Base-by-base conservation (phyloP, 345 rosid genomes). In the Carallia pectinifolia region DNA sequence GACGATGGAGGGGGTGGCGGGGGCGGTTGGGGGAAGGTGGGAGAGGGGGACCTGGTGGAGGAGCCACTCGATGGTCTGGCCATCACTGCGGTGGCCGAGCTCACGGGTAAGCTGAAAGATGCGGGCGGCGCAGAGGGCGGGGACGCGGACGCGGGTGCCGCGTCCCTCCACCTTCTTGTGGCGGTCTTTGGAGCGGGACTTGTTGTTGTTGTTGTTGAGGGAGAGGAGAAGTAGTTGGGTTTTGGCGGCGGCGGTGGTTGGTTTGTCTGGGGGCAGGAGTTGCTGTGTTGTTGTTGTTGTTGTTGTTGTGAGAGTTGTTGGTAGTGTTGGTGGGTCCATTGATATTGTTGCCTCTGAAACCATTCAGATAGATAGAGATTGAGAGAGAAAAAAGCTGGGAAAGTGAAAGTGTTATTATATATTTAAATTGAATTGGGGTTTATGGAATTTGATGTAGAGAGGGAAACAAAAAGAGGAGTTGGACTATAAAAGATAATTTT, bases 41-140 rank as follows among this genome's bases (percentile, higher is more conserved):
- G 34, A 27, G 34, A 56, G 34, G 60, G 34, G 82, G 79, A 67
- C 55, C 15, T 17, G 61, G 67, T 1, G 71, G 67, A 44, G 50
- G 36, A 81, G 79, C 81, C 82, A 76, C 33, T 38, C 66, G 6
- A 83, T 74, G 61, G 84, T 78, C 70, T 80, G 75, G 6, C 84
- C 82, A 2, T 56, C 77, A 17, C 74, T 68, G 59, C 62, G 66
- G 59, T 67, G 61, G 7, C 81, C 81, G n/a, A 77, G 81, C 47
- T 77, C 76, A 0, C 16, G 58, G 67, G 81, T 71, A 29, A 79
- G 81, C 66, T 63, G 71, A 60, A 74, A 82, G 31, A 82, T 31
- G 19, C 76, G 59, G 0, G 76, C 79, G 0, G 79, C 84, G 33
- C 76, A 73, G 16, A 33, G 6, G 0, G 67, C 9, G 0, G 81